A percentile compares a stretch with the other conserved stretches of the same genome.
phyloP scores from a whole-genome alignment of 768 basidiomycete genomes.

The Kwoniella mangroviensis region DNA sequence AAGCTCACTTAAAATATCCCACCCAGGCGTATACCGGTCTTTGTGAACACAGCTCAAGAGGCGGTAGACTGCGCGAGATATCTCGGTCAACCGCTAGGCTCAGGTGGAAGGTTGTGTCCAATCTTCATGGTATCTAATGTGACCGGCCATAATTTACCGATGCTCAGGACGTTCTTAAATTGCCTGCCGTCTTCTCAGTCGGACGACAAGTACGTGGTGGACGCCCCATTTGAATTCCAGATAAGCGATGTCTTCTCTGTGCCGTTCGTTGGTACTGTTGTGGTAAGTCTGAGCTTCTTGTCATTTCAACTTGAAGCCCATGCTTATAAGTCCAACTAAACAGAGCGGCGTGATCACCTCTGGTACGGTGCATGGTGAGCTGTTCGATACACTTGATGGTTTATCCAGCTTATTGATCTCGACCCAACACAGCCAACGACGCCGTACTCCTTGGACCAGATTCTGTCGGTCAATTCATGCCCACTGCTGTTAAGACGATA shows the following conservation, averaged over 20 bases:
- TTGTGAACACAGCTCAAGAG: conserved; percentile 74
- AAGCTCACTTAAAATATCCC: background rate
- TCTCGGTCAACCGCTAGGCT: conserved; percentile 41
- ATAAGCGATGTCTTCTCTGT: conserved; percentile 60
- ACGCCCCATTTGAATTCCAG: conserved; percentile 61
- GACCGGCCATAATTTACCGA: conserved; percentile 86
- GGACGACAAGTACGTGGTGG: conserved; percentile 76
- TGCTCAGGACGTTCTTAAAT: conserved; percentile 87
- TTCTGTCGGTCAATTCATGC: conserved; percentile 82
- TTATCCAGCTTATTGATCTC: conserved; percentile 60
- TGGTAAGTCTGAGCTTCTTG: conserved; percentile 23
- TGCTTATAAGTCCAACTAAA: background rate
- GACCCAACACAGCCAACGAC: conserved; percentile 76
- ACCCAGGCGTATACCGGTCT: conserved; percentile 58
- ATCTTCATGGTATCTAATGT: conserved; percentile 93
- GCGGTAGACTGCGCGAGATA: conserved; percentile 65
- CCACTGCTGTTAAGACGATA: conserved; percentile 83
- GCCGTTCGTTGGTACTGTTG: conserved; percentile 55
- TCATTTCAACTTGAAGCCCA: background rate
- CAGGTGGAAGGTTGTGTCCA: conserved; percentile 69
- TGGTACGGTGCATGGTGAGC: conserved; percentile 47
- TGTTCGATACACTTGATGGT: too few species aligned
- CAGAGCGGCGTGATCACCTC: conserved; percentile 55
- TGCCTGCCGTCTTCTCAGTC: conserved; percentile 84
- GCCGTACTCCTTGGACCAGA: conserved; percentile 86